phyloP scores from a whole-genome alignment of 1,284 basidiomycete genomes.

The Heterobasidion irregulare region DNA sequence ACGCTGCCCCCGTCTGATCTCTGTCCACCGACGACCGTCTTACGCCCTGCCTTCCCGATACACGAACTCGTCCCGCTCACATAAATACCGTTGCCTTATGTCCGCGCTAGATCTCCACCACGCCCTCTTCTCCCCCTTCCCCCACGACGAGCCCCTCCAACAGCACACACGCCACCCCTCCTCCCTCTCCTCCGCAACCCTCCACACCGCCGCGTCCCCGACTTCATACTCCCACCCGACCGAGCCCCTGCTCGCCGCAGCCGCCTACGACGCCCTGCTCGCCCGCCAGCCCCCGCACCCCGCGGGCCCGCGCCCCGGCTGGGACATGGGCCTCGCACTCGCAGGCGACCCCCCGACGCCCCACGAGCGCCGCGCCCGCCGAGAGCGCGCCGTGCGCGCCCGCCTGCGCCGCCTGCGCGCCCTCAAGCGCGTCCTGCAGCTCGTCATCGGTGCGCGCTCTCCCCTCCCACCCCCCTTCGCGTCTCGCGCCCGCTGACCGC shows the following conservation, averaged over 20 bases:
- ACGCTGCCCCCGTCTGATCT: no score
- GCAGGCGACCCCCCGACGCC: slow-evolving; percentile 30
- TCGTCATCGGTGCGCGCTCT: slow-evolving; percentile 38
- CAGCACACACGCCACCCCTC: slow-evolving; percentile 19
- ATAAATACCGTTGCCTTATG: background rate
- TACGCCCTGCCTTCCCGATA: no score
- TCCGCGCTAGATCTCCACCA: slow-evolving; percentile 5
- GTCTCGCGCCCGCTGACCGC: background rate
- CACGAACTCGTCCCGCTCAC: no score
- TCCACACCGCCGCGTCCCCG: slow-evolving; percentile 33
- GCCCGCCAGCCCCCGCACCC: slow-evolving; percentile 36
- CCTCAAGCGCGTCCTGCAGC: slow-evolving; percentile 29
- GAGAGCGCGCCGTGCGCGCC: slow-evolving; percentile 27
- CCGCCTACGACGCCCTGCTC: slow-evolving; percentile 38
- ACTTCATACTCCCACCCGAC: slow-evolving; percentile 38
- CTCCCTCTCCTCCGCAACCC: slow-evolving; percentile 40
- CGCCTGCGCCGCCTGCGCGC: slow-evolving; percentile 33
- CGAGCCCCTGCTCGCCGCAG: slow-evolving; percentile 36
- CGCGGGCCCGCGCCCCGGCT: slow-evolving; percentile 22
- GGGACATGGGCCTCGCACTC: slow-evolving; percentile 30
- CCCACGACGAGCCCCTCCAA: background rate
- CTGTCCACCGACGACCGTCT: no score
- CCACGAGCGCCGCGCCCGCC: slow-evolving; percentile 29
- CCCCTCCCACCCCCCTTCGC: background rate
- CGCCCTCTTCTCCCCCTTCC: slow-evolving; percentile 2